A percentile compares a stretch with the other conserved stretches of the same genome.
Evolutionary conservation across 1,284 basidiomycete species (phyloP).

Genomic region (Malassezia sympodialis): DNA sequence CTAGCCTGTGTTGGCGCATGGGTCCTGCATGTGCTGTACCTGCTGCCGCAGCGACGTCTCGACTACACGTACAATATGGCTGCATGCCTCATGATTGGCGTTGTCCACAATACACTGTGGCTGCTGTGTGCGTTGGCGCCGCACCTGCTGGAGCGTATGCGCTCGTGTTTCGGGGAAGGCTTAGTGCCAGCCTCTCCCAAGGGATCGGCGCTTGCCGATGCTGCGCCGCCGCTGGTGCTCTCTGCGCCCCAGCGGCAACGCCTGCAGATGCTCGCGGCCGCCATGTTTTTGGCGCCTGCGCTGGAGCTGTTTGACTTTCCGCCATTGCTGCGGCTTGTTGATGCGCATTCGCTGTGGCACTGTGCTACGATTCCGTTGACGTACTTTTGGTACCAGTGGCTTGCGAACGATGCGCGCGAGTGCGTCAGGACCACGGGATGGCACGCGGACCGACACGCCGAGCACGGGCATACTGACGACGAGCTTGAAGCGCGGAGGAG

Average conservation of each 20-base stretch:
- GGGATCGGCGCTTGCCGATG: constrained; percentile 12
- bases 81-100: constrained; percentile 69
- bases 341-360: constrained; percentile 94
- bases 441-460: constrained; percentile 22
- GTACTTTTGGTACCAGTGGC: constrained; percentile 60
- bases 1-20: constrained; percentile 27
- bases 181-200: not conserved
- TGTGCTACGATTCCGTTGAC: constrained; percentile 71
- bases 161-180: not conserved
- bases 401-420: constrained; percentile 36
- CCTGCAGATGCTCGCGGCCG: constrained; percentile 53
- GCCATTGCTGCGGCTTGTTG: constrained; percentile 62
- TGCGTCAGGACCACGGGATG: constrained; percentile 34
- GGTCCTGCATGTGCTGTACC: constrained; percentile 62
- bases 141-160: constrained; percentile 15
- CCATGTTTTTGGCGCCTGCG: constrained; percentile 66
- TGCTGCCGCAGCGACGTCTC: constrained; percentile 62
- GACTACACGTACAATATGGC: constrained; percentile 92
- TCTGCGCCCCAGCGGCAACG: constrained; percentile 41
- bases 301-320: constrained; percentile 90
- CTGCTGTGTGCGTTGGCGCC: constrained; percentile 46
- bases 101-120: constrained; percentile 69
- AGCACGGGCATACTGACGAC: not conserved
- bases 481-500: not conserved
- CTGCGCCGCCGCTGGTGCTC: not conserved